A percentile compares a stretch with the other conserved stretches of the same genome.
phyloP scores from a whole-genome alignment of 306 rosid species.

The Prunus salicina region DNA sequence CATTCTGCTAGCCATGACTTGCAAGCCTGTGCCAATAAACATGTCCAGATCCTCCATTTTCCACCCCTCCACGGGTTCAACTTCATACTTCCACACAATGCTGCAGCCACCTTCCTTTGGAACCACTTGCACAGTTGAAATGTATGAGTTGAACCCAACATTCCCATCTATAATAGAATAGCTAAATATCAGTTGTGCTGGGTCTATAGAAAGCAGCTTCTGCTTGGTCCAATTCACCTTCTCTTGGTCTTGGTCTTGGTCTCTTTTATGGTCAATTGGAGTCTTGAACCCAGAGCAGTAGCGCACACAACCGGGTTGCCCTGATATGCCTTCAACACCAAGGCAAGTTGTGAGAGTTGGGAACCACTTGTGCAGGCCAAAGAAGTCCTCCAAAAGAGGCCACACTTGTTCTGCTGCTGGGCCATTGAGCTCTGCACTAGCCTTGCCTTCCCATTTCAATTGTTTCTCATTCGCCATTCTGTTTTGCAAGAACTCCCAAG shows the following conservation, averaged over 20 bases:
- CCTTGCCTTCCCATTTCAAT: constrained; percentile 49
- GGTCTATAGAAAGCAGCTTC: constrained; percentile 46
- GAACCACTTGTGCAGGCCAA: constrained; percentile 56
- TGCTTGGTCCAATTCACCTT: constrained; percentile 53
- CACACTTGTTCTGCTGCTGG: constrained; percentile 41
- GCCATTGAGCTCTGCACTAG: constrained; percentile 28
- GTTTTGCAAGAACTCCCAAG: not conserved
- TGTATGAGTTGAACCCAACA: constrained; percentile 49
- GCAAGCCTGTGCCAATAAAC: constrained; percentile 38
- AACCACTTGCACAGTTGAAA: constrained; percentile 28
- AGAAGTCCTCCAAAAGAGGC: constrained; percentile 61
- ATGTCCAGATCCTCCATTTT: constrained; percentile 32
- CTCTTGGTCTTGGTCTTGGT: not conserved
- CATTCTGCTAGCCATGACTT: constrained; percentile 53
- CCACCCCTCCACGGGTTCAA: constrained; percentile 61
- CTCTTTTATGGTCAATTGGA: constrained; percentile 18
- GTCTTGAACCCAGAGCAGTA: constrained; percentile 65
- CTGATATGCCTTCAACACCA: constrained; percentile 46
- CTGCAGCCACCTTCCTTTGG: constrained; percentile 31
- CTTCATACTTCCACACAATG: constrained; percentile 55
- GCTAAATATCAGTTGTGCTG: constrained; percentile 3
- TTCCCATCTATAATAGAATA: constrained; percentile 50
- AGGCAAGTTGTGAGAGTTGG: constrained; percentile 47
- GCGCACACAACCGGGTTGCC: constrained; percentile 49
- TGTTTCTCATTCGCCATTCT: constrained; percentile 3